Conservation (phyloP, 2,329 filamentous ascomycete species). For the Teratosphaeria epicoccoides region DNA sequence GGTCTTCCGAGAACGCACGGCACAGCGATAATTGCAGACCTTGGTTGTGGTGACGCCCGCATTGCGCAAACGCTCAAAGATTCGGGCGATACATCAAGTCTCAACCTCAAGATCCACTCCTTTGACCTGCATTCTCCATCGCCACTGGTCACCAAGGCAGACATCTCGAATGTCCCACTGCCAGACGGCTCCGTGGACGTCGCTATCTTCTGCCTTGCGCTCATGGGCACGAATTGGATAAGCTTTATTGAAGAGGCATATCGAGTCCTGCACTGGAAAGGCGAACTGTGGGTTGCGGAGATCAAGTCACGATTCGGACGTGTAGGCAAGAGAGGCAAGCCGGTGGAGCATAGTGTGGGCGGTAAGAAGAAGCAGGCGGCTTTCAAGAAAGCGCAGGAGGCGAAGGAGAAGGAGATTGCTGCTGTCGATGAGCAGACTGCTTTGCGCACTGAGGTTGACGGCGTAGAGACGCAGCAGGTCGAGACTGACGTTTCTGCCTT, state of each 20-base stretch:
- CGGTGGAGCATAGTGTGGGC: constrained; percentile 60
- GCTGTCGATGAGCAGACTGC: constrained; percentile 49
- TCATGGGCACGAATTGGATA: constrained; percentile 99
- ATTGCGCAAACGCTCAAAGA: constrained; percentile 60
- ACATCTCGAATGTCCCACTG: constrained; percentile 76
- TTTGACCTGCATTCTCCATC: constrained; percentile 77
- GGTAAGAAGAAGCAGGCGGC: constrained; percentile 42
- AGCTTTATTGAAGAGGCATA: constrained; percentile 94
- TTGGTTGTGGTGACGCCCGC: constrained; percentile 86
- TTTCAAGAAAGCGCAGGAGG: constrained; percentile 26
- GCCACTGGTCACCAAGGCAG: constrained; percentile 70
- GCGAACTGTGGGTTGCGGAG: constrained; percentile 93
- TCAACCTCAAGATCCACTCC: constrained; percentile 66
- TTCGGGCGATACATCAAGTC: constrained; percentile 44
- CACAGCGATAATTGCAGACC: constrained; percentile 70
- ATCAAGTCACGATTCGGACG: constrained; percentile 86
- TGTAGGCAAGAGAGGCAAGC: constrained; percentile 38
- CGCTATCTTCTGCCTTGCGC: constrained; percentile 85
- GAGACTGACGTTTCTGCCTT: constrained; percentile 85
- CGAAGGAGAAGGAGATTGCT: constrained; percentile 42
- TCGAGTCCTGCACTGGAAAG: constrained; percentile 81
- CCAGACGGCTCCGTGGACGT: constrained; percentile 68
- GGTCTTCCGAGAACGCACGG: constrained; percentile 62
- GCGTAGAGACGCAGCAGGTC: constrained; percentile 48
- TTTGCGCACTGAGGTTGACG: constrained; percentile 55